Evolutionary conservation across 2,329 filamentous ascomycete species (phyloP), one percentile per base, ranked within the genome.

Genomic region (Colletotrichum tabaci): DNA sequence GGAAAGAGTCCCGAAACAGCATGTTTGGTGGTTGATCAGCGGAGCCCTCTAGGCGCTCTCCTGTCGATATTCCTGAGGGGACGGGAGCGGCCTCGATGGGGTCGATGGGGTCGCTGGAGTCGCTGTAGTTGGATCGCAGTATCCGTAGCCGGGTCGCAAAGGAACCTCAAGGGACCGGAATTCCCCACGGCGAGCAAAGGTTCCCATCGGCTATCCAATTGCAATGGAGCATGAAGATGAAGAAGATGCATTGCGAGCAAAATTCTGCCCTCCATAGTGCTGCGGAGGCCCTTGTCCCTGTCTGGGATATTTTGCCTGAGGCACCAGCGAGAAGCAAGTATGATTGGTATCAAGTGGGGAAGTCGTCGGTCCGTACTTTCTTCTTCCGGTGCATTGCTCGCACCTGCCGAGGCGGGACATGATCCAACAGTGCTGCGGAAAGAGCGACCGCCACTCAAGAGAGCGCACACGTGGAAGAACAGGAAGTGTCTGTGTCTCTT

Each of bases 11-110:
- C 58, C 47, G 38, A 71, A 63, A 35, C 50, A 64, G 53, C 21
- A 40, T 42, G 16, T 52, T 40, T 62, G 53, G 58, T 13, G 42
- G 69, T 55, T 71, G 69, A 71, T 71, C 69, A 60, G 69, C 65
- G 66, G 65, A 64, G 58, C 52, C 18, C 18, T 35, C 52, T 42
- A 61, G 55, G 12, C 8, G 13, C 50, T 58, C 38, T 66, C 63
- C 44, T 23, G 62, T 56, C 55, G 42, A 55, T 66, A 35, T 44
- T 23, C 62, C 26, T 55, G 67, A 26, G 40, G 26, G 21, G 18
- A n/a, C 21, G 44, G 21, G 44, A 30, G 16, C 50, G 50, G 50
- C 38, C 44, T 26, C 44, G 49, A 44, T 26, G 10, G 42, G 42
- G 15, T 35, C 23, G 44, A 38, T 26, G 42, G 18, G 16, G 42